Conservation (phyloP, 2,329 filamentous ascomycete species). For the Exophiala aquamarina region DNA sequence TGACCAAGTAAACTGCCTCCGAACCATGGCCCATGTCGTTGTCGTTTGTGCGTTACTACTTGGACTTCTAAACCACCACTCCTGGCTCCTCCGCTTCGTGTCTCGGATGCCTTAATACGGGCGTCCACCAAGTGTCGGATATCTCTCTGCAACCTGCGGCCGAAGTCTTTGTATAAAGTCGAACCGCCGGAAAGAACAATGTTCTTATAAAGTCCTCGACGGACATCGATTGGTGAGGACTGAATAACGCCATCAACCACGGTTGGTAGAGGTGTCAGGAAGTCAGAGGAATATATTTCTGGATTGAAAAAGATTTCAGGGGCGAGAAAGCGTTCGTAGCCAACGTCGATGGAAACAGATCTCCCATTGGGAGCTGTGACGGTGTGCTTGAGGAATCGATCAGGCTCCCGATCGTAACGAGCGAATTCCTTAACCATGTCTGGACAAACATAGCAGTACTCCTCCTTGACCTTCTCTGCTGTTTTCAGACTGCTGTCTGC, state of each 20-base stretch:
- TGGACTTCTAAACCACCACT: constrained; percentile 94
- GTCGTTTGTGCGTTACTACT: constrained; percentile 95
- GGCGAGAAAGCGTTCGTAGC: constrained; percentile 95
- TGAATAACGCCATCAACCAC: constrained; percentile 98
- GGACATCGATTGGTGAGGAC: constrained; percentile 94
- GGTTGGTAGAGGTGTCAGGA: constrained; percentile 87
- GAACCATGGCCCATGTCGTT: constrained; percentile 97
- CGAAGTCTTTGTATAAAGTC: constrained; percentile 98
- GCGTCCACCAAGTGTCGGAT: constrained; percentile 95
- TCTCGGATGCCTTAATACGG: constrained; percentile 88
- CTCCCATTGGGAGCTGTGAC: constrained; percentile 84
- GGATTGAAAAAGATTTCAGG: constrained; percentile 99
- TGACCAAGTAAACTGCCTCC: constrained; percentile 94
- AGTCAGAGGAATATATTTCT: constrained; percentile 98
- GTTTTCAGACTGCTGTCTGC: constrained; percentile 96
- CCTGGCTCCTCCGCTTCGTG: constrained; percentile 84
- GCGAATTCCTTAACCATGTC: constrained; percentile 99
- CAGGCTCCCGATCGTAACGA: constrained; percentile 88
- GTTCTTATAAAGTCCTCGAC: constrained; percentile 98
- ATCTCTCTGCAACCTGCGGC: constrained; percentile 89
- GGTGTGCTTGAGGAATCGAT: constrained; percentile 85
- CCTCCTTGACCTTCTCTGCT: constrained; percentile 96
- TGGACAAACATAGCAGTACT: constrained; percentile 97
- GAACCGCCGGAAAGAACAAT: constrained; percentile 97
- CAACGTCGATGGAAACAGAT: constrained; percentile 83